Conservation (phyloP, 1,284 basidiomycete species). For the Boletellus deceptivus region DNA sequence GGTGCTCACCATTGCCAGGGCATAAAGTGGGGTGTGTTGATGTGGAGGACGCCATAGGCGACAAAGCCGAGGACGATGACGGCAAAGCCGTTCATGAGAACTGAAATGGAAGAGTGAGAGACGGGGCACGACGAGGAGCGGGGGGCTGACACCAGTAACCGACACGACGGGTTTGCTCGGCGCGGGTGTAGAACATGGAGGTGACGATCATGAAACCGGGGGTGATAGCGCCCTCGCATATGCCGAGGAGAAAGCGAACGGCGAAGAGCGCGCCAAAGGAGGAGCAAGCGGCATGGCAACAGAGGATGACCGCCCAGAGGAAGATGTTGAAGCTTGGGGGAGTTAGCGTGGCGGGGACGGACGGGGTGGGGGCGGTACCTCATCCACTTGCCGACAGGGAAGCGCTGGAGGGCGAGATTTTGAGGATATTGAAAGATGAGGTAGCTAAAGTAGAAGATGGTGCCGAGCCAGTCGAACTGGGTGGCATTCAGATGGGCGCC, state of each 20-base stretch:
- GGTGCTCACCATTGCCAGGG: conserved; percentile 53
- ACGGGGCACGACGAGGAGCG: neutral
- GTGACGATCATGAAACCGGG: conserved; percentile 77
- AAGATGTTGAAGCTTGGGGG: conserved; percentile 49
- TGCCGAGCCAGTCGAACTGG: conserved; percentile 67
- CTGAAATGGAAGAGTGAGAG: conserved; percentile 31
- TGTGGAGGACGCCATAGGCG: conserved; percentile 50
- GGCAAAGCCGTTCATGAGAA: conserved; percentile 62
- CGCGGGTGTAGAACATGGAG: conserved; percentile 75
- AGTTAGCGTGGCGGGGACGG: neutral
- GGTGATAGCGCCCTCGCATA: conserved; percentile 71
- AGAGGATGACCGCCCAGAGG: conserved; percentile 48
- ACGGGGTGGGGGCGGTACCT: conserved; percentile 33
- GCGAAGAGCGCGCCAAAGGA: conserved; percentile 53
- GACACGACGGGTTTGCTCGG: conserved; percentile 69
- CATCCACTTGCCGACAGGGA: conserved; percentile 78
- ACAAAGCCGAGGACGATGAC: conserved; percentile 68
- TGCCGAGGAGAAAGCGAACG: conserved; percentile 51
- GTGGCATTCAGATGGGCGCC: conserved; percentile 46
- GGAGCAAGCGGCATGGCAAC: conserved; percentile 52
- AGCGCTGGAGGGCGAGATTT: conserved; percentile 72
- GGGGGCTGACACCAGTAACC: conserved; percentile 69
- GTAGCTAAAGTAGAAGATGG: conserved; percentile 74
- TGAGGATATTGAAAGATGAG: conserved; percentile 65
- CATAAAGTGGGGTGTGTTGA: conserved; percentile 41